These are phyloP conservation scores for Exophiala mesophila DNA, from an alignment of 2,329 filamentous ascomycete genomes.

Conservation along the genomic window DNA sequence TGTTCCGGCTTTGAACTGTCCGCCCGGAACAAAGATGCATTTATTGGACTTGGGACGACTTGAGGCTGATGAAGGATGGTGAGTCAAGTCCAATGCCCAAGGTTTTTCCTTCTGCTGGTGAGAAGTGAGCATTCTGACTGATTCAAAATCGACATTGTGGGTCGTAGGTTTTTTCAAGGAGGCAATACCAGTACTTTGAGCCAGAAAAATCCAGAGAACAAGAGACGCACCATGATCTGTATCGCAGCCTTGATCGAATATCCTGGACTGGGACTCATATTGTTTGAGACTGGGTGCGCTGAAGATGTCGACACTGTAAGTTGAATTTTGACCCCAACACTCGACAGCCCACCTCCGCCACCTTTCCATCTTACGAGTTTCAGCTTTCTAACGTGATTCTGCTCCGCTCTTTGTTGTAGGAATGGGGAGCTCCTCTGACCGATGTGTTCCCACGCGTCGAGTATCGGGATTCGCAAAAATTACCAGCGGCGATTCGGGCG, in stretches of 20 bases:
- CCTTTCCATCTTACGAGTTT: slow-evolving; percentile 2
- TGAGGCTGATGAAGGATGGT: slow-evolving; percentile 45
- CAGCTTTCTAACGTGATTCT: slow-evolving; percentile 12
- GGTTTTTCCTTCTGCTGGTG: background rate
- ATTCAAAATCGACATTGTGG: background rate
- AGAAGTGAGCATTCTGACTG: background rate
- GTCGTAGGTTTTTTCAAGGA: slow-evolving; percentile 35
- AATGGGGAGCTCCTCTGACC: slow-evolving; percentile 33
- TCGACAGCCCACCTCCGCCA: too few species aligned
- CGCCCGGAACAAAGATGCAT: slow-evolving; percentile 45
- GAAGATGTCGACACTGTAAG: slow-evolving; percentile 32
- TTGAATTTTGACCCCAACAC: too few species aligned
- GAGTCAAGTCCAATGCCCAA: slow-evolving; percentile 8
- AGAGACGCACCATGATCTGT: slow-evolving; percentile 39
- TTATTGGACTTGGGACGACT: slow-evolving; percentile 43
- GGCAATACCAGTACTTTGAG: slow-evolving; percentile 36
- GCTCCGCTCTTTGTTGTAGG: slow-evolving; percentile 29
- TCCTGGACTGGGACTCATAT: slow-evolving; percentile 41
- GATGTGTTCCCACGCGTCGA: slow-evolving; percentile 38
- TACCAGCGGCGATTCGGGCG: slow-evolving; percentile 33
- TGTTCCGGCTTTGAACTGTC: slow-evolving; percentile 17
- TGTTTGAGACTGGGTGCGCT: slow-evolving; percentile 44
- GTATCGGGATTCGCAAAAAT: slow-evolving; percentile 33
- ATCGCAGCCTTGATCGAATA: slow-evolving; percentile 43
- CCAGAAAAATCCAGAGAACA: slow-evolving; percentile 37